Evolutionary conservation across 306 rosid genomes (phyloP), one percentile per base, ranked within the genome.

Genomic region (Glycyrrhiza uralensis): DNA sequence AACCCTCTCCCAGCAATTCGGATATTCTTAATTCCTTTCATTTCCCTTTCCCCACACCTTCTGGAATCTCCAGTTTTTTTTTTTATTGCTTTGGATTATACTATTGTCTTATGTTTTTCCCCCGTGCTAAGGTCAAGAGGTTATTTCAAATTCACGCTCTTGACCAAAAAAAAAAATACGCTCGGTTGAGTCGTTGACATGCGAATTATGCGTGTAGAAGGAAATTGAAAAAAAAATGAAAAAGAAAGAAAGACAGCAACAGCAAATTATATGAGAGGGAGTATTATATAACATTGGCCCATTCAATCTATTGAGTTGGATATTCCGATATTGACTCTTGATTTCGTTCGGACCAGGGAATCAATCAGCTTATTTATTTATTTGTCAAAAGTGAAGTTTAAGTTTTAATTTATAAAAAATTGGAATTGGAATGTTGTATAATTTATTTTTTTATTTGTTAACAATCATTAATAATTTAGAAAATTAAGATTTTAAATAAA

Each of bases 21-120:
- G n/a, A n/a, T 76, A 76, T 76, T 76, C 80, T 36, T 54, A 63
- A 71, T 69, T 75, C 79, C 76, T 29, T 66, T 49, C 63, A 66
- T 50, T 47, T 26, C 36, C 36, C 28, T 28, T 29, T 14, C 22
- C 52, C 51, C 26, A 54, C 74, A 14, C 66, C 68, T 54, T 64
- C 64, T 73, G 52, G 65, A 55, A 54, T 63, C 70, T 59, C 65
- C 36, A 68, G 14, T 13, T 30, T 61, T 14, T 12, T 13, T n/a
- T 76, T 29, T 18, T 44, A 6, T 32, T 1, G 18, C 9, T 13
- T 20, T 2, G 2, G 13, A 6, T 26, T 19, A 1, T 11, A 51
- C 2, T 38, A 15, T 62, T 38, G n/a, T 14, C 29, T 47, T 7
- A 4, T 17, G 22, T 44, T 56, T 42, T 28, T 12, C 49, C 1